Percentiles rank a stretch among this genome's conserved stretches.
These are phyloP conservation scores for Selaginella moellendorffii DNA, from an alignment of 75 land plant genomes.

Conservation along the genomic window DNA sequence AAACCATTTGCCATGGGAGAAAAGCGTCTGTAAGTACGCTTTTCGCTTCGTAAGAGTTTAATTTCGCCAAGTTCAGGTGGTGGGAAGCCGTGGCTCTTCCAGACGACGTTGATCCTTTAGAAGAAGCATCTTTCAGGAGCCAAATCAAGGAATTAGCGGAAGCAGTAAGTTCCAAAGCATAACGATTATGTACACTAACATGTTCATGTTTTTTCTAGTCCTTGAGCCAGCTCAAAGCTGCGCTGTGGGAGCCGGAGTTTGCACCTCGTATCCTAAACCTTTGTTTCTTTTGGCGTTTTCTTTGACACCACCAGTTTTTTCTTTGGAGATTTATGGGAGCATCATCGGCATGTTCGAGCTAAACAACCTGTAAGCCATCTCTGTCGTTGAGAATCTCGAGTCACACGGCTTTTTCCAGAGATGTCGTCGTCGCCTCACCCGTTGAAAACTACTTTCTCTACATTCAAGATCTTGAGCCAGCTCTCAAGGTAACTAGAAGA, in stretches of 20 bases:
- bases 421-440: conserved; percentile 91
- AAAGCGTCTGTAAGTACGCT: conserved; percentile 45
- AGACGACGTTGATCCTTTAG: conserved; percentile 50
- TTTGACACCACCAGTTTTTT: conserved; percentile 45
- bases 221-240: conserved; percentile 64
- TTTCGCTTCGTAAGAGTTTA: background rate
- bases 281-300: background rate
- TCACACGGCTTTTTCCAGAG: conserved; percentile 27
- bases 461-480: conserved; percentile 66
- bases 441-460: conserved; percentile 86
- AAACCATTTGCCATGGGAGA: conserved; percentile 85
- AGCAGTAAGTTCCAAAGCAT: conserved; percentile 33
- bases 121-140: conserved; percentile 53
- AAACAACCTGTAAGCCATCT: conserved; percentile 77
- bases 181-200: background rate
- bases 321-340: conserved; percentile 80
- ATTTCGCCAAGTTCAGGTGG: conserved; percentile 60
- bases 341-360: conserved; percentile 99
- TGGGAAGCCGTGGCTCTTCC: conserved; percentile 92
- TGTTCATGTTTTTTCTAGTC: conserved; percentile 38
- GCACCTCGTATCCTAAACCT: conserved; percentile 71
- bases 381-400: background rate
- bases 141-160: conserved; percentile 77
- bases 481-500: conserved; percentile 36
- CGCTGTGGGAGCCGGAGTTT: conserved; percentile 66